phyloP scores from a whole-genome alignment of 1,284 basidiomycete species.

The Fomitopsis pinicola region DNA sequence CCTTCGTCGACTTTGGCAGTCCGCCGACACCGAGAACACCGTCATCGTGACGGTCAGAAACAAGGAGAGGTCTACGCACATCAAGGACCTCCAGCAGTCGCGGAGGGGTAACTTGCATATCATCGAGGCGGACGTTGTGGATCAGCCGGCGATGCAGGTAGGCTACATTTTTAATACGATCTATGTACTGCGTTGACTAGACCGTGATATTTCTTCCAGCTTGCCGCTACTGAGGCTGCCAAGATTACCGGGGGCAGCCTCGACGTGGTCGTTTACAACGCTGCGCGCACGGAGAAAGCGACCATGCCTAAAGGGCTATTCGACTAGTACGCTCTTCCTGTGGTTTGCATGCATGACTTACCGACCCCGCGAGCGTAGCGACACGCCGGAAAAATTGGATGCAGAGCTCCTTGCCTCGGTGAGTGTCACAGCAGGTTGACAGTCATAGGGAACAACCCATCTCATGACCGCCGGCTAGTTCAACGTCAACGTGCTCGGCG shows the following conservation, averaged over 20 bases:
- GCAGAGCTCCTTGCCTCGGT: slow-evolving; percentile 11
- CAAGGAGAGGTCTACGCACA: slow-evolving; percentile 11
- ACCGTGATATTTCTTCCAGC: neutral
- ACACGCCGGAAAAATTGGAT: slow-evolving; percentile 11
- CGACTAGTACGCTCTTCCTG: slow-evolving; percentile 7
- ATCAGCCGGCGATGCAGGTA: slow-evolving; percentile 18
- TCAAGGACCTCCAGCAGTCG: slow-evolving; percentile 13
- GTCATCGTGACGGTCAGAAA: slow-evolving; percentile 25
- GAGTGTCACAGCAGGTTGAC: neutral
- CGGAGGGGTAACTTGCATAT: slow-evolving; percentile 20
- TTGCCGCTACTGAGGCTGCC: slow-evolving; percentile 14
- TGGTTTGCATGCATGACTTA: neutral
- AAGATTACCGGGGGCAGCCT: slow-evolving; percentile 22
- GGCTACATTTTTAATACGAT: neutral
- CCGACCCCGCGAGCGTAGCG: neutral
- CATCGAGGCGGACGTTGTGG: slow-evolving; percentile 21
- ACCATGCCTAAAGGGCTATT: slow-evolving; percentile 1
- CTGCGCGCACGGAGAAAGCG: slow-evolving; percentile 12
- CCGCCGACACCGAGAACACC: slow-evolving; percentile 9
- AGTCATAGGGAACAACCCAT: no score
- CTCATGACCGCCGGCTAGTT: slow-evolving; percentile 12
- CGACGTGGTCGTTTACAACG: slow-evolving; percentile 29
- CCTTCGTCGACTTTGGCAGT: neutral
- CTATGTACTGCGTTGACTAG: neutral
- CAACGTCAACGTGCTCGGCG: slow-evolving; percentile 35